phyloP scores from a whole-genome alignment of 2,329 filamentous ascomycete species.

The Mycogone perniciosa region DNA sequence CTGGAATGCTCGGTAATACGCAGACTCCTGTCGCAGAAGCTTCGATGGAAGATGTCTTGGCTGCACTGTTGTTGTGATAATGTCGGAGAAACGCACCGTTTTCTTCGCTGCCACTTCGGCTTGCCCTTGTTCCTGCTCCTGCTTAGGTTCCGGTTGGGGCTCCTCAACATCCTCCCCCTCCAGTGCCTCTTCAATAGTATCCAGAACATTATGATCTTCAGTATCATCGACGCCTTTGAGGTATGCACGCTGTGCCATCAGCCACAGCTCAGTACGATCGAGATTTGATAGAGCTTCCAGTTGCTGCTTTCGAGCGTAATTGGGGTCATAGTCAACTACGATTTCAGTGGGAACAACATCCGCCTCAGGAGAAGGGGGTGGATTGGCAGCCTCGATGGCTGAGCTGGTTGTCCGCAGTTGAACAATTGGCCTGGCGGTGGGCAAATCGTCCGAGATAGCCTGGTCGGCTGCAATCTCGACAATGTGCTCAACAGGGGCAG shows the following conservation, averaged over 20 bases:
- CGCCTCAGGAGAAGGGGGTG: conserved; percentile 36
- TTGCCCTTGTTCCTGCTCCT: conserved; percentile 15
- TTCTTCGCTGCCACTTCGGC: conserved; percentile 50
- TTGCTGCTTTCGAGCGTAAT: conserved; percentile 68
- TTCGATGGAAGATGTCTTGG: conserved; percentile 47
- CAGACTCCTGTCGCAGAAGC: conserved; percentile 57
- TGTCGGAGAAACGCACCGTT: conserved; percentile 66
- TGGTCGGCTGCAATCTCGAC: conserved; percentile 49
- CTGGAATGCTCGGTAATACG: conserved; percentile 85
- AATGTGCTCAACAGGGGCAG: conserved; percentile 57
- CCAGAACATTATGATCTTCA: conserved; percentile 30
- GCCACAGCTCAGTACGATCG: conserved; percentile 81
- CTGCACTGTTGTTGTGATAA: conserved; percentile 37
- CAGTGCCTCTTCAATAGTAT: conserved; percentile 25
- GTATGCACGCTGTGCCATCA: conserved; percentile 74
- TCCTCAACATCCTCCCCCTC: conserved; percentile 24
- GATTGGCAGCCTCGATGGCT: conserved; percentile 25
- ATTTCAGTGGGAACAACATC: conserved; percentile 60
- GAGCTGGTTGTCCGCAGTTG: conserved; percentile 26
- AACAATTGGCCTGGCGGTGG: conserved; percentile 54
- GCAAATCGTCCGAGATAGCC: conserved; percentile 53
- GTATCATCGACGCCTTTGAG: conserved; percentile 57
- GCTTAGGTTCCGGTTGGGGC: conserved; percentile 22
- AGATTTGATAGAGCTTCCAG: conserved; percentile 65
- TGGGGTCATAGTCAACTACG: conserved; percentile 64